These are phyloP conservation scores for Malus hybrid DNA, from an alignment of 331 rosid species.

Conservation along the genomic window DNA sequence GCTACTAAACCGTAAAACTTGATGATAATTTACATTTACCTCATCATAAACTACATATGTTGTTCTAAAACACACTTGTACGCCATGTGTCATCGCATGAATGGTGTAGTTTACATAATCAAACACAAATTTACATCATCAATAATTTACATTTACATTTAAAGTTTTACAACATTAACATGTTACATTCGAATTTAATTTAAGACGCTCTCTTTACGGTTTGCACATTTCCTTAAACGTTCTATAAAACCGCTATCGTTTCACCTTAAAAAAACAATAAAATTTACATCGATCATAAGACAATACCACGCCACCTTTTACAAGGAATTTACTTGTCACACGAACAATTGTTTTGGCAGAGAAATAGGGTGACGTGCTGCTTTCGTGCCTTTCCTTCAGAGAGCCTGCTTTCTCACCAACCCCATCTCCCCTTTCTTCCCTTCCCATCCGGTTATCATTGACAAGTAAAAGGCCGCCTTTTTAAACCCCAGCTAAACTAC, in stretches of 20 bases:
- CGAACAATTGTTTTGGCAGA: no score
- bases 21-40: no score
- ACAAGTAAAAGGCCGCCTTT: constrained; percentile 17
- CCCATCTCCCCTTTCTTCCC: background rate
- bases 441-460: background rate
- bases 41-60: background rate
- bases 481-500: background rate
- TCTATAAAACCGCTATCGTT: no score
- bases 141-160: no score
- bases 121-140: background rate
- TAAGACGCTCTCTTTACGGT: background rate
- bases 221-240: background rate
- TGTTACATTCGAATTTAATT: background rate
- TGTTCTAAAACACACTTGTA: background rate
- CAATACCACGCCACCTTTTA: no score
- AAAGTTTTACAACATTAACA: background rate
- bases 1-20: background rate
- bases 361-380: no score
- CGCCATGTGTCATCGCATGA: background rate
- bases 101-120: background rate
- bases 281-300: no score
- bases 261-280: no score
- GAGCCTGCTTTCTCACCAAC: constrained; percentile 18
- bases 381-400: background rate
- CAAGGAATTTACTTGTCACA: no score